These are phyloP conservation scores for Trypanosomatidae sp. DNA, from an alignment of 208 protist species.

Conservation along the genomic window DNA sequence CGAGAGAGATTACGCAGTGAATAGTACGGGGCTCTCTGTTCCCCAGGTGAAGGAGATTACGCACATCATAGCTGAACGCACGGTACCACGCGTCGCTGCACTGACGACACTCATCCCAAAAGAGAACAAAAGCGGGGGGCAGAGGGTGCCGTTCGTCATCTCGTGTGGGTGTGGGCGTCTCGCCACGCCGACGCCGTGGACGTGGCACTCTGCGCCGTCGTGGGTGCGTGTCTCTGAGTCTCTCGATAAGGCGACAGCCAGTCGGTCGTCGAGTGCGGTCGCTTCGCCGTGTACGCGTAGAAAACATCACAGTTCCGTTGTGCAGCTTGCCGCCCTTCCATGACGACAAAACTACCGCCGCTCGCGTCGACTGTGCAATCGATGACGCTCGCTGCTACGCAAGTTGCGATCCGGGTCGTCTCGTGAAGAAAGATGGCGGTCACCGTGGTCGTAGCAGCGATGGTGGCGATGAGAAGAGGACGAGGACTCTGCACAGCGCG, in stretches of 20 bases:
- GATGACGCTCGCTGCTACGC: not conserved
- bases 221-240: not conserved
- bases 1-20: not conserved
- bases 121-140: not conserved
- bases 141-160: not conserved
- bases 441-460: not conserved
- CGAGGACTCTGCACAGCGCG: not conserved
- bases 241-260: not conserved
- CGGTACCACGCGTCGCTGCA: too few species aligned
- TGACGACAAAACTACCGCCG: not conserved
- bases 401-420: not conserved
- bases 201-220: not conserved
- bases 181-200: not conserved
- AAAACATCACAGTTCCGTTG: too few species aligned
- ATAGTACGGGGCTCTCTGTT: not conserved
- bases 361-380: not conserved
- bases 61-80: not conserved
- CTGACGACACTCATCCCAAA: too few species aligned
- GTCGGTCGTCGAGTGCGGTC: not conserved
- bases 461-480: slow-evolving; percentile 1
- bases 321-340: not conserved
- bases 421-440: not conserved
- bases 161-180: not conserved
- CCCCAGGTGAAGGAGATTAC: not conserved
- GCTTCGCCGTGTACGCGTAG: too few species aligned